phyloP scores from a whole-genome alignment of 768 basidiomycete species.

The Tubosaeta brunneosetosa region DNA sequence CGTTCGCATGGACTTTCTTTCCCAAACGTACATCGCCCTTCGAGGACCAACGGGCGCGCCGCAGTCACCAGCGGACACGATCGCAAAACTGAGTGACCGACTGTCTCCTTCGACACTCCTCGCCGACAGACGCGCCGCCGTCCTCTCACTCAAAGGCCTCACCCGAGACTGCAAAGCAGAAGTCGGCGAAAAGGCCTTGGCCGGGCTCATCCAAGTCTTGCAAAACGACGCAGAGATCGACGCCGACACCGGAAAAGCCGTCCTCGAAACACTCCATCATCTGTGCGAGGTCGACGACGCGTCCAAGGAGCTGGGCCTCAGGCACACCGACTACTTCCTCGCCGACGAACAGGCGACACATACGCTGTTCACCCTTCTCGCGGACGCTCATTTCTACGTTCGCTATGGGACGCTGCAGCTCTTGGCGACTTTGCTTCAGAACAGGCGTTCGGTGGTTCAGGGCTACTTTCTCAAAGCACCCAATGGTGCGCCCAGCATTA shows the following conservation, averaged over 20 bases:
- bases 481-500: slow-evolving; percentile 67
- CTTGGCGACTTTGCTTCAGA: slow-evolving; percentile 73
- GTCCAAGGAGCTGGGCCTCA: slow-evolving; percentile 63
- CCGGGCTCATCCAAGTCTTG: slow-evolving; percentile 74
- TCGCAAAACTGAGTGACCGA: slow-evolving; percentile 81
- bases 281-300: slow-evolving; percentile 78
- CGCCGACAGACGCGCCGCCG: slow-evolving; percentile 88
- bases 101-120: slow-evolving; percentile 87
- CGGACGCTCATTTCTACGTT: slow-evolving; percentile 75
- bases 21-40: slow-evolving; percentile 80
- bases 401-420: slow-evolving; percentile 83
- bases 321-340: slow-evolving; percentile 79
- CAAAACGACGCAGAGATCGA: slow-evolving; percentile 89
- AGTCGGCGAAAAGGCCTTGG: slow-evolving; percentile 73
- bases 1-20: slow-evolving; percentile 70
- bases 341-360: slow-evolving; percentile 67
- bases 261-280: slow-evolving; percentile 80
- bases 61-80: slow-evolving; percentile 81
- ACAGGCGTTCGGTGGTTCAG: slow-evolving; percentile 78
- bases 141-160: slow-evolving; percentile 91
- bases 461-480: slow-evolving; percentile 87
- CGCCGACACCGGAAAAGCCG: slow-evolving; percentile 87
- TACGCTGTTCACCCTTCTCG: slow-evolving; percentile 70
- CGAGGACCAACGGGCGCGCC: slow-evolving; percentile 79
- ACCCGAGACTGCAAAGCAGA: slow-evolving; percentile 87